Percentiles rank a stretch among this genome's conserved stretches.
phyloP scores from a whole-genome alignment of 257 asterid genomes.

The Solanum pimpinellifolium region DNA sequence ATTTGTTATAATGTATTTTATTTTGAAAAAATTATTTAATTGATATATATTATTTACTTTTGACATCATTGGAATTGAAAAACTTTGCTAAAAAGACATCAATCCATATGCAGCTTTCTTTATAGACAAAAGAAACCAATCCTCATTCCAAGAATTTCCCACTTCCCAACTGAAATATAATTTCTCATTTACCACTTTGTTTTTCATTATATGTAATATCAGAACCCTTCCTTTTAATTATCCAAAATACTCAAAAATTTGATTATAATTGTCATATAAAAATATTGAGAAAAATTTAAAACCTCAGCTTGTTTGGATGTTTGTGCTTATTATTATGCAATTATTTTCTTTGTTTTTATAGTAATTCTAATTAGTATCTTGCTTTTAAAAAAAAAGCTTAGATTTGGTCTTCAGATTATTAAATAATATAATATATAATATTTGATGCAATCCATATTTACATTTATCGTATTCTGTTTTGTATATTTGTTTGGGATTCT shows the following conservation, averaged over 20 bases:
- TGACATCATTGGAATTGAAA: slow-evolving; percentile 12
- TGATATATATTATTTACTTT: neutral
- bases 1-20: neutral
- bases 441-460: neutral
- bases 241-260: neutral
- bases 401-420: no score
- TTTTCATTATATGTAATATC: neutral
- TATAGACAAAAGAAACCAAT: slow-evolving; percentile 1
- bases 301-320: neutral
- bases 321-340: no score
- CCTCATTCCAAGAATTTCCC: slow-evolving; percentile 25
- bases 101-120: slow-evolving; percentile 18
- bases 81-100: slow-evolving; percentile 12
- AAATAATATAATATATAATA: no score
- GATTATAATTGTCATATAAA: neutral
- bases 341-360: no score
- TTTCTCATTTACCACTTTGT: neutral
- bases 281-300: neutral
- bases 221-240: neutral
- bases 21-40: neutral
- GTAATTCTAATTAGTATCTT: no score
- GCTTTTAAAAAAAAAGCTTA: no score
- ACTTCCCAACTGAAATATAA: neutral
- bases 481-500: neutral
- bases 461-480: neutral